Evolutionary conservation across 345 rosid species (phyloP).

Genomic region (Firmiana major): DNA sequence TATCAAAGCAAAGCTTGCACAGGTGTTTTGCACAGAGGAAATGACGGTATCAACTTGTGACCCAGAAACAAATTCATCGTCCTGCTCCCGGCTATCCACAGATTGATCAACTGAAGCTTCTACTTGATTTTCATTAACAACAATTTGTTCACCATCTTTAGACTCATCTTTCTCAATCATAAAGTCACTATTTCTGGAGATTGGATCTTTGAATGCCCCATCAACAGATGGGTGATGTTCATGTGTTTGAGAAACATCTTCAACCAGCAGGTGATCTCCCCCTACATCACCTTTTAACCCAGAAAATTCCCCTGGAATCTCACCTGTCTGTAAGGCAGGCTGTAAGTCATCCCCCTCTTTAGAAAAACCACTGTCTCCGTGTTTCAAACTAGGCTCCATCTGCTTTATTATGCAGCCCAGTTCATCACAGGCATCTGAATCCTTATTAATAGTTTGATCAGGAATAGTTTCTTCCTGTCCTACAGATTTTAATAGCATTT

Average conservation of each 20-base stretch:
- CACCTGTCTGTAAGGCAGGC: constrained; percentile 30
- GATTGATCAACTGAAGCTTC: constrained; percentile 26
- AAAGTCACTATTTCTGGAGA: constrained; percentile 27
- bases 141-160: constrained; percentile 13
- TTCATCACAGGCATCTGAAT: constrained; percentile 65
- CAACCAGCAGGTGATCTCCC: constrained; percentile 35
- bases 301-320: constrained; percentile 34
- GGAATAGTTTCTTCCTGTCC: constrained; percentile 78
- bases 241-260: constrained; percentile 30
- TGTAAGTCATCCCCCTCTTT: constrained; percentile 34
- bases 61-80: constrained; percentile 34
- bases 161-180: constrained; percentile 16
- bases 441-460: constrained; percentile 40
- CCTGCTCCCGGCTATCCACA: constrained; percentile 29
- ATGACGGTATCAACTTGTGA: constrained; percentile 31
- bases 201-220: constrained; percentile 31
- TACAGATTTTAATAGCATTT: constrained; percentile 91
- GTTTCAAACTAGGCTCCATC: constrained; percentile 64
- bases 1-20: constrained; percentile 24
- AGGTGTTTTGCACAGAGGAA: constrained; percentile 18
- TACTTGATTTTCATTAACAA: constrained; percentile 26
- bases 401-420: constrained; percentile 60
- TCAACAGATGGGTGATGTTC: constrained; percentile 33
- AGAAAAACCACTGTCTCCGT: constrained; percentile 29
- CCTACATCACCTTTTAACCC: constrained; percentile 31